Conservation (phyloP, 2,329 filamentous ascomycete species). For the Pseudogymnoascus sp. region DNA sequence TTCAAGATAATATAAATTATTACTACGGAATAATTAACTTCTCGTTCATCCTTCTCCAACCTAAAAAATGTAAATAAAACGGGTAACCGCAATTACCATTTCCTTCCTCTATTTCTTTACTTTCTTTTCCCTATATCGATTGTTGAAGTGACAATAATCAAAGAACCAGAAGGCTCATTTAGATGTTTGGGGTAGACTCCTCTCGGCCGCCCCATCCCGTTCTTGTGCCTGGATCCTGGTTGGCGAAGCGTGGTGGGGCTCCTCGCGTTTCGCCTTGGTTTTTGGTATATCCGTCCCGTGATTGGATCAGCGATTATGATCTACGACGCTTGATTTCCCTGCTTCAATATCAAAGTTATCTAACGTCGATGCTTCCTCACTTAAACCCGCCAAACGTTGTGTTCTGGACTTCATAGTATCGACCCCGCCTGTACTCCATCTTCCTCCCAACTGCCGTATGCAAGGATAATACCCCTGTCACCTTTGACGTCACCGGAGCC, state of each 20-base stretch:
- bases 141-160: neutral
- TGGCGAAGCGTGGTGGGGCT: neutral
- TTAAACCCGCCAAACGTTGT: neutral
- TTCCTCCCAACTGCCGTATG: neutral
- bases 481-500: neutral
- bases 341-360: neutral
- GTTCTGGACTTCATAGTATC: neutral
- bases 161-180: neutral
- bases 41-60: neutral
- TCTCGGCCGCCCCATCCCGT: neutral
- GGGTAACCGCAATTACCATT: neutral
- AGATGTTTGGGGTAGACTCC: neutral
- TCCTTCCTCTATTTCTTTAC: neutral
- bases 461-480: neutral
- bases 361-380: neutral
- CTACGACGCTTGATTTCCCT: neutral
- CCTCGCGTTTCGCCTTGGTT: neutral
- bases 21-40: neutral
- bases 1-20: too few relatives aligned
- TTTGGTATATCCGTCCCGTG: neutral
- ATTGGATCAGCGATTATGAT: neutral
- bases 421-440: neutral
- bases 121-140: neutral
- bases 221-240: neutral
- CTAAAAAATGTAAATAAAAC: neutral